Base-by-base conservation (phyloP, 208 protist genomes). In the Strigomonas oncopelti region DNA sequence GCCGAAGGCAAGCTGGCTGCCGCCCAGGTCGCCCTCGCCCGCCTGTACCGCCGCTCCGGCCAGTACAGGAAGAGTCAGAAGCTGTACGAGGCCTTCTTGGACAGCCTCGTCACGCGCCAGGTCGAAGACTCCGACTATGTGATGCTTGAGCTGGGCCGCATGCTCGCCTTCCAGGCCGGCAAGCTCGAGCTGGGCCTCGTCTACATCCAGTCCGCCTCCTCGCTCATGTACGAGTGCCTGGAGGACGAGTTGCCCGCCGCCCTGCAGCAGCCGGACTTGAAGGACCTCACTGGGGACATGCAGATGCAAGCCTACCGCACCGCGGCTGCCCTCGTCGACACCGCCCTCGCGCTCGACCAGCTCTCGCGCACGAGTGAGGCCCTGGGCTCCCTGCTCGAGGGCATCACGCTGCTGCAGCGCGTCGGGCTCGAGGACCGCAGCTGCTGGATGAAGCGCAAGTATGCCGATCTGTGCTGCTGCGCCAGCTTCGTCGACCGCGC, bases 131-230 rank as follows among this genome's bases (percentile, higher is more conserved):
- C n/a, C 5, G 56, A 61, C 16, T 2, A 18, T 9, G 56, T 29
- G 22, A 61, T 61, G 56, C 56, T 61, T 4, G 56, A 61, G 29
- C 27, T 61, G 56, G 56, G 56, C 7, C 16, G 60, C 29, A 45
- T 61, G 28, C 18, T 61, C 25, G 56, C 29, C 25, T 61, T 34
- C 29, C 13, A 65, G 11, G 29, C 38, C 22, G 29, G 29, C 18
- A 65, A 52, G 38, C 36, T 3, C 13, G 38, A 61, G 38, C 2
- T 29, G 5, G 56, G 56, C 20, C 29, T 61, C 14, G 29, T 61
- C 13, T 61, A 61, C 27, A 5, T 61, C 16, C 25, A 61, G 29
- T 2, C 56, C 16, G 56, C 56, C 2, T 22, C 28, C 13, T 22
- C n/a, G 24, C 16, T 61, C 7, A 2, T 61, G 28, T 42, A 42